phyloP scores from a whole-genome alignment of 2,329 filamentous ascomycete genomes.

The Graphilbum ipis-grandicollis region DNA sequence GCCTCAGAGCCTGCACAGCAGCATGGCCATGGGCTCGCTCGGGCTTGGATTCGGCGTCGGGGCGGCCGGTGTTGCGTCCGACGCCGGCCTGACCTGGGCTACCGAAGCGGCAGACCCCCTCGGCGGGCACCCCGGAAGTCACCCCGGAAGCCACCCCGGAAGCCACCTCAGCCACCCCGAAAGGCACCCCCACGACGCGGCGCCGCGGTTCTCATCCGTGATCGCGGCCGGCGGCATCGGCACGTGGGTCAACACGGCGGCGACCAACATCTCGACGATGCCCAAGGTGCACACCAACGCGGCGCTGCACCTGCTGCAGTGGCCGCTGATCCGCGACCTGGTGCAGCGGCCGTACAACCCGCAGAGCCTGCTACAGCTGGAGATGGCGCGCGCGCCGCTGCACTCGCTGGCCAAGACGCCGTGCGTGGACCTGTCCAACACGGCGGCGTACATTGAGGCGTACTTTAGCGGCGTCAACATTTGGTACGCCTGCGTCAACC shows the following conservation, averaged over 20 bases:
- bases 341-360: constrained; percentile 65
- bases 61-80: too few relatives aligned
- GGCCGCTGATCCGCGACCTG: constrained; percentile 63
- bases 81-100: too few relatives aligned
- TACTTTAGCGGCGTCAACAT: constrained; percentile 71
- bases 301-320: constrained; percentile 60
- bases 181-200: too few relatives aligned
- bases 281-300: constrained; percentile 72
- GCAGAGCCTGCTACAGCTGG: constrained; percentile 63
- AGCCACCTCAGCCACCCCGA: too few relatives aligned
- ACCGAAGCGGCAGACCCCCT: background rate
- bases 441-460: constrained; percentile 55
- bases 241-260: constrained; percentile 42
- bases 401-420: constrained; percentile 46
- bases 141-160: too few relatives aligned
- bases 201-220: constrained; percentile 33
- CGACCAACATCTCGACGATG: constrained; percentile 65
- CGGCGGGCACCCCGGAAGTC: too few relatives aligned
- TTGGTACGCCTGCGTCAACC: constrained; percentile 76
- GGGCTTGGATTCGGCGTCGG: too few relatives aligned
- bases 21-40: background rate
- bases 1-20: background rate
- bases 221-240: constrained; percentile 50
- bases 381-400: constrained; percentile 64
- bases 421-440: constrained; percentile 57